Evolutionary conservation across 2,329 filamentous ascomycete species (phyloP), one percentile per base, ranked within the genome.

Genomic region (Thermothelomyces thermophilus): DNA sequence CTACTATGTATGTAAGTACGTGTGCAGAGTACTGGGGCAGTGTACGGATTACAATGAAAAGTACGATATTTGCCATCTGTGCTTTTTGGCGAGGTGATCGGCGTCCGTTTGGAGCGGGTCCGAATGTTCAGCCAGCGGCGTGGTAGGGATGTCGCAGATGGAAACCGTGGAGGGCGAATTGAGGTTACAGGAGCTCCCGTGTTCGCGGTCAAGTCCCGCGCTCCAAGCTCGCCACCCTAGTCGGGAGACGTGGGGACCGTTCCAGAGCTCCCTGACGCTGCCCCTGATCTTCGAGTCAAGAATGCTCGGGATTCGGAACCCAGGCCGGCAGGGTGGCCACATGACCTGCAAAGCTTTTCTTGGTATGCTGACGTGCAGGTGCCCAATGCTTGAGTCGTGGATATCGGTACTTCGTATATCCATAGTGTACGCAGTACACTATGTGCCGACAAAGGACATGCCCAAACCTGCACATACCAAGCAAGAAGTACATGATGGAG

Each of bases 281-380:
- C 46, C 41, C 50, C 43, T 20, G 28, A 19, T 36, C 19, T 46
- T 31, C 42, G 41, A 49, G 36, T 45, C 50, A 52, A 46, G 41
- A 24, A 33, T 26, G 36, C 17, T 49, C 50, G 50, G 50, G 46
- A 42, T 49, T 49, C 46, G 41, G 41, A 49, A 46, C 35, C 46
- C 35, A 46, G 45, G 33, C 36, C 16, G 26, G 30, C n/a, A 3
- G 22, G 41, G 37, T 42, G 42, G 37, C 36, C 51, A 53, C 51
- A 53, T 46, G 46, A 53, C 46, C 51, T 37, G 4, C 42, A 43
- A 41, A 37, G 30, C 46, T 42, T 53, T 22, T 19, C 20, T 19
- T 19, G 10, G 28, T 30, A 20, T 40, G 26, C 44, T 45, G 46
- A 41, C 44, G 14, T 30, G 20, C 33, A 51, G 33, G 14, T 9